These are phyloP conservation scores for Auricularia sp. DNA, from an alignment of 768 basidiomycete species.

Conservation along the genomic window DNA sequence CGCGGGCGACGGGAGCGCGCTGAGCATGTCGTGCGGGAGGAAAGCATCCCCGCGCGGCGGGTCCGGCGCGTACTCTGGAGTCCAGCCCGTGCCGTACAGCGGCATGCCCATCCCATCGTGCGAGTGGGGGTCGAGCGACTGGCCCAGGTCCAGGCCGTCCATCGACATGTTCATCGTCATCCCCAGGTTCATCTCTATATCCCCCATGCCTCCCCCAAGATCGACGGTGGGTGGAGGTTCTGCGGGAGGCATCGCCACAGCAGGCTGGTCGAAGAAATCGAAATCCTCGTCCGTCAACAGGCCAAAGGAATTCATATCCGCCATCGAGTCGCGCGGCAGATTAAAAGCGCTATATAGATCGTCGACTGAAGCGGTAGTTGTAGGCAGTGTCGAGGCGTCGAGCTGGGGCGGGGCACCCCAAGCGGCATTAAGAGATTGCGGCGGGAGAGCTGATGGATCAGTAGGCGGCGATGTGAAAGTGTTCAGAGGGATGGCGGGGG, in stretches of 20 bases:
- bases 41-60: not conserved
- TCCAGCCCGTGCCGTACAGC: not conserved
- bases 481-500: not conserved
- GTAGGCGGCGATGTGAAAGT: not conserved
- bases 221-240: not conserved
- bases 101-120: conserved; percentile 1
- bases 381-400: not conserved
- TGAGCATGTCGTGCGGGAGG: not conserved
- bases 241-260: conserved; percentile 1
- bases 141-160: not conserved
- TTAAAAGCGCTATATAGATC: not conserved
- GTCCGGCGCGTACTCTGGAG: not conserved
- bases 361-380: not conserved
- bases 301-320: conserved; percentile 4
- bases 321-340: not conserved
- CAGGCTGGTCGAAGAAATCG: conserved; percentile 60
- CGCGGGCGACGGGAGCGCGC: conserved; percentile 40
- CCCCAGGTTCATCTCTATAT: not conserved
- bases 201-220: not conserved
- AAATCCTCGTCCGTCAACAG: conserved; percentile 81
- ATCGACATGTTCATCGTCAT: not conserved
- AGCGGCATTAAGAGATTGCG: not conserved
- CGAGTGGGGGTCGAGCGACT: not conserved
- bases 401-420: not conserved
- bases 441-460: not conserved